phyloP scores from a whole-genome alignment of 2,329 filamentous ascomycete species.

The Xylogone sp. region DNA sequence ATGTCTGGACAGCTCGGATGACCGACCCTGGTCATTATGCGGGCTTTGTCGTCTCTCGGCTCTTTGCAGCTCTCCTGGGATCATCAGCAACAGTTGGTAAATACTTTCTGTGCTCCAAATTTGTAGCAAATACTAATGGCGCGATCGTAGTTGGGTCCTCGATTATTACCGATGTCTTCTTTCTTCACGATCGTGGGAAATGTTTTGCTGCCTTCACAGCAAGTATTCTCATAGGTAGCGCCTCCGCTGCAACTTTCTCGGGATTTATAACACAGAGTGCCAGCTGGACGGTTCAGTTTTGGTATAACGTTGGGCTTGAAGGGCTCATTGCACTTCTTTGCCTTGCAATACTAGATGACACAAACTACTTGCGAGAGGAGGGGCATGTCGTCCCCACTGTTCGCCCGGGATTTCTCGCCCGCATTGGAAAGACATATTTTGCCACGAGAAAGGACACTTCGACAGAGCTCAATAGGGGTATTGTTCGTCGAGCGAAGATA shows the following conservation, averaged over 20 bases:
- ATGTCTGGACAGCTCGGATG: conserved; percentile 24
- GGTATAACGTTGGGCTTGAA: conserved; percentile 31
- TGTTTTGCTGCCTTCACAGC: conserved; percentile 32
- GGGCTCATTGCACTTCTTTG: not conserved
- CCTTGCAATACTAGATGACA: not conserved
- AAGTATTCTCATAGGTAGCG: conserved; percentile 29
- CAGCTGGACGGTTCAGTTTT: conserved; percentile 34
- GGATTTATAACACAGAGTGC: conserved; percentile 32
- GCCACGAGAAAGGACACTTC: too few relatives aligned
- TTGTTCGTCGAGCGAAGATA: not conserved
- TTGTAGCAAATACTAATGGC: too few relatives aligned
- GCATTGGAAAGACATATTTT: not conserved
- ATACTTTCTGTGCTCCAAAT: too few relatives aligned
- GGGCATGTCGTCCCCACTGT: conserved; percentile 6
- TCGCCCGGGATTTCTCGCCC: not conserved
- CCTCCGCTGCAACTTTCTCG: conserved; percentile 30
- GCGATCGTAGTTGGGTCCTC: too few relatives aligned
- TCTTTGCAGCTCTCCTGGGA: conserved; percentile 31
- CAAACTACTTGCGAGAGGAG: not conserved
- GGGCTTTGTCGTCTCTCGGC: conserved; percentile 30
- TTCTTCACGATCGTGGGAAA: conserved; percentile 36
- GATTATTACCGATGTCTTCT: conserved; percentile 37
- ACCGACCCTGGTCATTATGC: conserved; percentile 27
- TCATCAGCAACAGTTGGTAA: conserved; percentile 33
- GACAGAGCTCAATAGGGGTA: too few relatives aligned